A percentile compares a stretch with the other conserved stretches of the same genome.
Conservation (phyloP, 805 yeast genomes). For the Candida gorgasii region DNA sequence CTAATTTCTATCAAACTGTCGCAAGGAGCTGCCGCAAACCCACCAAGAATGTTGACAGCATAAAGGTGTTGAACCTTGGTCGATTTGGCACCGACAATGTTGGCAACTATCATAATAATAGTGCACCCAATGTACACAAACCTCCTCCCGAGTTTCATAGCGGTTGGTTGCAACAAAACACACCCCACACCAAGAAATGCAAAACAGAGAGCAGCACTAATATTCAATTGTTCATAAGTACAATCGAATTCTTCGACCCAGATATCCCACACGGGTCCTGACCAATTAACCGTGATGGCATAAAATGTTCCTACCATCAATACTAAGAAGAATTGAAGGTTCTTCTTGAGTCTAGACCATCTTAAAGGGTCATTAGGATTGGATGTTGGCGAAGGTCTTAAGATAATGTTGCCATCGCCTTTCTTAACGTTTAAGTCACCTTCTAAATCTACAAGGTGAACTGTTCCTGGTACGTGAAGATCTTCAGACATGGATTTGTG, state of each 20-base stretch:
- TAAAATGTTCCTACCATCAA: conserved; percentile 26
- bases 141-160: conserved; percentile 30
- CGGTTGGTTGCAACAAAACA: conserved; percentile 34
- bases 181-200: conserved; percentile 36
- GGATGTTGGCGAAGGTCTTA: conserved; percentile 36
- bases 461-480: conserved; percentile 32
- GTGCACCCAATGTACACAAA: conserved; percentile 31
- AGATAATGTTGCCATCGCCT: conserved; percentile 26
- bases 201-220: conserved; percentile 28
- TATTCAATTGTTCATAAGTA: conserved; percentile 24
- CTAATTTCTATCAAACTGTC: conserved; percentile 50
- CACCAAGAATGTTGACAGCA: conserved; percentile 24
- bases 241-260: conserved; percentile 27
- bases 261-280: conserved; percentile 29
- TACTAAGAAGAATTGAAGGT: conserved; percentile 29
- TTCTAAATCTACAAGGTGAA: conserved; percentile 33
- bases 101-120: conserved; percentile 20
- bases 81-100: conserved; percentile 29
- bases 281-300: conserved; percentile 26
- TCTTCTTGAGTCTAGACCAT: conserved; percentile 33
- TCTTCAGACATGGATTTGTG: neutral
- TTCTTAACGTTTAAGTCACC: conserved; percentile 23
- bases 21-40: conserved; percentile 41
- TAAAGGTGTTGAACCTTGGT: conserved; percentile 21
- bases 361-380: conserved; percentile 38